These are phyloP conservation scores for Saturnispora hagleri DNA, from an alignment of 805 yeast species.

Conservation along the genomic window DNA sequence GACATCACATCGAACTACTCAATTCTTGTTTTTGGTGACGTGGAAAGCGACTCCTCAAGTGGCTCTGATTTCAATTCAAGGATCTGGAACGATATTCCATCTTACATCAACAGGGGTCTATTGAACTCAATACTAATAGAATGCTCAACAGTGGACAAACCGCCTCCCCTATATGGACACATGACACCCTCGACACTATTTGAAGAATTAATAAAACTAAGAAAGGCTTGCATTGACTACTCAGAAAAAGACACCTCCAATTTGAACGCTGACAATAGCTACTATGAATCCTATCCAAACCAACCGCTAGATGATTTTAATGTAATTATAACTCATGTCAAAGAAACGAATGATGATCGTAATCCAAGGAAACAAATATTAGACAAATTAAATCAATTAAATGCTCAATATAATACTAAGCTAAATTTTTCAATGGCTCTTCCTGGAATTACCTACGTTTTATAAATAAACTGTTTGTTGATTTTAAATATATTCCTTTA, in stretches of 20 bases:
- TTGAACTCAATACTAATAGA: constrained; percentile 61
- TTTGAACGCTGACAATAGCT: neutral
- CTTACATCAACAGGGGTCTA: constrained; percentile 30
- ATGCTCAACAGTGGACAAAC: constrained; percentile 53
- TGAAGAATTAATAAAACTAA: constrained; percentile 38
- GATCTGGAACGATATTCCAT: constrained; percentile 53
- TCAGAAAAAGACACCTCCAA: neutral
- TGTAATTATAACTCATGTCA: constrained; percentile 45
- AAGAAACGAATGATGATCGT: constrained; percentile 29
- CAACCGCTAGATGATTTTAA: constrained; percentile 36
- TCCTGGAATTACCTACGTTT: constrained; percentile 39
- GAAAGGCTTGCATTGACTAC: constrained; percentile 17
- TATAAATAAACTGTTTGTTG: neutral
- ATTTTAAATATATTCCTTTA: neutral
- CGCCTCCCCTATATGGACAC: constrained; percentile 66
- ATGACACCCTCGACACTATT: constrained; percentile 59
- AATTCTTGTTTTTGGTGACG: constrained; percentile 71
- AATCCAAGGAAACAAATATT: constrained; percentile 57
- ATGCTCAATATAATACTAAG: constrained; percentile 30
- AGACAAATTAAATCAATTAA: constrained; percentile 36
- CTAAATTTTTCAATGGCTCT: constrained; percentile 43
- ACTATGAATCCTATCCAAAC: constrained; percentile 11
- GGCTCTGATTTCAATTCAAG: constrained; percentile 26
- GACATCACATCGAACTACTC: constrained; percentile 23
- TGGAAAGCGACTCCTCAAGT: constrained; percentile 58